A percentile compares a stretch with the other conserved stretches of the same genome.
These are phyloP conservation scores for Wallacemonas collosoma DNA, from an alignment of 208 protist species.

Conservation along the genomic window DNA sequence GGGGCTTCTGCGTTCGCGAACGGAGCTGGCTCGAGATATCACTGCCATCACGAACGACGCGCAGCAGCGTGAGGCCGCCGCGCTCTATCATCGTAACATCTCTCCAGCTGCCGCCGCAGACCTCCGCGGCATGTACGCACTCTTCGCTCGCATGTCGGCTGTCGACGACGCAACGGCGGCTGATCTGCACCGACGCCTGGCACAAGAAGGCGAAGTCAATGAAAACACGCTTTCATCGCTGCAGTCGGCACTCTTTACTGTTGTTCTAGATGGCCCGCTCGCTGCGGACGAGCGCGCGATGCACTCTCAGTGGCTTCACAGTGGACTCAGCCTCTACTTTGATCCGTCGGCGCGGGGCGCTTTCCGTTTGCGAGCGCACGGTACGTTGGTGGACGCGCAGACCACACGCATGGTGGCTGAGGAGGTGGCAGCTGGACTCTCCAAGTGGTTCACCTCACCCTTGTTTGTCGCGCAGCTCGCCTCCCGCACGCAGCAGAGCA, in stretches of 20 bases:
- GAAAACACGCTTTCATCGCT: constrained; percentile 52
- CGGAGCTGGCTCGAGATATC: not conserved
- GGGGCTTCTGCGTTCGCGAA: constrained; percentile 5
- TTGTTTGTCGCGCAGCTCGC: not conserved
- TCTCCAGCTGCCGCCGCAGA: constrained; percentile 48
- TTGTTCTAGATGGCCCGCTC: constrained; percentile 48
- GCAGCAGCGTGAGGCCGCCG: constrained; percentile 9
- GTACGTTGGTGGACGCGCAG: constrained; percentile 7
- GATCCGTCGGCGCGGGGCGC: constrained; percentile 19
- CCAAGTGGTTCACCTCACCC: constrained; percentile 11
- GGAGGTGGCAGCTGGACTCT: constrained; percentile 14
- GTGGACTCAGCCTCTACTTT: constrained; percentile 51
- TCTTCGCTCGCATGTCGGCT: constrained; percentile 52
- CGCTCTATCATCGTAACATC: constrained; percentile 23
- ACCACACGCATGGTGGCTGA: not conserved
- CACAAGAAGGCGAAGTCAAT: constrained; percentile 61
- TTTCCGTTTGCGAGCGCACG: constrained; percentile 17
- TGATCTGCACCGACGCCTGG: constrained; percentile 67
- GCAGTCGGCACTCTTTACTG: constrained; percentile 62
- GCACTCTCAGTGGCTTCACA: constrained; percentile 67
- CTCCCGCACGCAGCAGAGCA: not conserved
- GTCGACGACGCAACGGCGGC: constrained; percentile 40
- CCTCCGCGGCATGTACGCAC: constrained; percentile 32
- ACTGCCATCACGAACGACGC: constrained; percentile 21
- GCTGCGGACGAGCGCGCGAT: not conserved